phyloP scores from a whole-genome alignment of 306 rosid species.

The Castanea mollissima region DNA sequence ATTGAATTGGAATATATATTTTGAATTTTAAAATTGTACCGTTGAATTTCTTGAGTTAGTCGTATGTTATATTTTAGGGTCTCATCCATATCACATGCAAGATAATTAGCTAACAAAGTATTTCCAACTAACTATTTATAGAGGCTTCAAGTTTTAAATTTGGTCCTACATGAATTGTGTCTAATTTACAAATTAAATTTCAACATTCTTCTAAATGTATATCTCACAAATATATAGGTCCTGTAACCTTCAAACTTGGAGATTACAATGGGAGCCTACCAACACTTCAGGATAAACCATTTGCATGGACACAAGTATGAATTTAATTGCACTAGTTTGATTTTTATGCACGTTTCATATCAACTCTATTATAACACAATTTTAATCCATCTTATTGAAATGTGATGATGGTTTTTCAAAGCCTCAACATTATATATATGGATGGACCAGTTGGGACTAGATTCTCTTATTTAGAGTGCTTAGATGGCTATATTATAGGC shows the following conservation, averaged over 20 bases:
- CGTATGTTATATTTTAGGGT: not conserved
- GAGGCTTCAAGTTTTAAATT: no score
- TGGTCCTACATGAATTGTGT: no score
- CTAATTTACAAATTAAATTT: no score
- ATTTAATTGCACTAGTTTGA: not conserved
- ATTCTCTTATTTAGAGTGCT: not conserved
- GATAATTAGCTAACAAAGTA: not conserved
- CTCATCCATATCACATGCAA: not conserved
- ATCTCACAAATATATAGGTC: conserved; percentile 1
- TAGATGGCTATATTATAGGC: not conserved
- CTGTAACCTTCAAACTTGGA: conserved; percentile 9
- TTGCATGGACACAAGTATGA: conserved; percentile 20
- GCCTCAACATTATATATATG: not conserved
- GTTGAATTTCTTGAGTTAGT: not conserved
- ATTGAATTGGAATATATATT: no score
- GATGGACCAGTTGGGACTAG: not conserved
- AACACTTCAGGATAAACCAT: conserved; percentile 11
- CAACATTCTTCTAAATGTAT: not conserved
- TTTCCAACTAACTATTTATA: no score
- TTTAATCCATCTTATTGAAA: not conserved
- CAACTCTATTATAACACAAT: not conserved
- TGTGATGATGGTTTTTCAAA: not conserved
- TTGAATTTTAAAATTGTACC: no score
- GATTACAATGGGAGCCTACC: conserved; percentile 30
- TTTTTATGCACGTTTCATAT: not conserved